Evolutionary conservation across 768 basidiomycete species (phyloP), one percentile per base, ranked within the genome.

Genomic region (Mycena capillaripes): DNA sequence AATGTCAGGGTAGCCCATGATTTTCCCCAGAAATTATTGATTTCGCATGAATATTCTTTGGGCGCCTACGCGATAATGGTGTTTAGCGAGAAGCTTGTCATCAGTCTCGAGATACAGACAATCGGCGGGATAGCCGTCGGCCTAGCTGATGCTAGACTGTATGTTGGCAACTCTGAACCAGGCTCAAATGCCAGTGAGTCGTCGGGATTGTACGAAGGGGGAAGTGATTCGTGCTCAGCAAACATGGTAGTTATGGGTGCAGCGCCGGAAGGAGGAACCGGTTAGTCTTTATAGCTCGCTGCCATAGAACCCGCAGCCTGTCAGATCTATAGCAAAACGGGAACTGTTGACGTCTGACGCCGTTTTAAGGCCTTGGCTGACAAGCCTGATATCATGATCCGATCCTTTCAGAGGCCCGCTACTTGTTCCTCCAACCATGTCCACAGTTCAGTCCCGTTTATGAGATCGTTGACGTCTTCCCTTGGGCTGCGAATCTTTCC

Each of bases 401-500:
- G 34, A 12, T 12, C 34, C 12, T 12, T 36, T 36, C 7, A 6
- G 34, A 6, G 34, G 6, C 7, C 34, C 7, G 62, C 56, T 19
- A 78, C 68, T 61, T 81, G 78, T 58, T 80, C 79, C 58, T 84
- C 81, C 27, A 83, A 77, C 79, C 79, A 83, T n/a, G 74, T 74
- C 81, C 82, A 84, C 32, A 84, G 66, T 32, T 76, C 72, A 53
- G 66, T 60, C 34, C 77, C 82, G 32, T 70, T 57, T 60, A 75
- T 69, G 0, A 78, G 76, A 68, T 83, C 78, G 30, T 74, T 71
- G 19, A 79, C 75, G 29, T 76, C 79, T 40, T 66, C 16, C 17
- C 73, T 70, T 66, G 78, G 44, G 34, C 58, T 69, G 19, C 79
- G 80, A 29, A 79, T n/a, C 48, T 78, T 75, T 7, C 79, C 82